These are phyloP conservation scores for Triticum urartu DNA, from an alignment of 176 grass and related monocot species.

Conservation along the genomic window DNA sequence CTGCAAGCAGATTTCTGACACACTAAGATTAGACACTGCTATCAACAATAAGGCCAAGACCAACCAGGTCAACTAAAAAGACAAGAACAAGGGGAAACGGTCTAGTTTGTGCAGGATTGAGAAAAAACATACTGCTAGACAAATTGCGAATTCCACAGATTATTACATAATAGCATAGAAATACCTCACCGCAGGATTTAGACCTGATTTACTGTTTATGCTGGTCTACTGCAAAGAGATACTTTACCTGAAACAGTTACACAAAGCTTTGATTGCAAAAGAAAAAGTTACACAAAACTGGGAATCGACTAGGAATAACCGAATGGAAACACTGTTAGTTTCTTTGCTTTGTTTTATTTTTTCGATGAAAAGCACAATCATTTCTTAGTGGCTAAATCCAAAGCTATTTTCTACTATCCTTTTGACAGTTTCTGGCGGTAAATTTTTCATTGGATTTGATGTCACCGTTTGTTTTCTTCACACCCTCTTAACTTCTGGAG, in stretches of 20 bases:
- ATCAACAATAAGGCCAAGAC: no score
- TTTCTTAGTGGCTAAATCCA: not conserved
- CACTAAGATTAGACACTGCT: no score
- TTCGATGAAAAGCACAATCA: not conserved
- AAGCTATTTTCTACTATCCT: not conserved
- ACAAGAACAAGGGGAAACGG: no score
- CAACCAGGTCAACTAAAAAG: no score
- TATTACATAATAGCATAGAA: not conserved
- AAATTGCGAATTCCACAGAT: no score
- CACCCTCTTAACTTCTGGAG: not conserved
- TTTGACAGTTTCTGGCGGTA: not conserved
- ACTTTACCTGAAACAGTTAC: no score
- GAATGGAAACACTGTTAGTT: not conserved
- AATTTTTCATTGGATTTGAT: not conserved
- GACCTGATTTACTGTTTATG: not conserved
- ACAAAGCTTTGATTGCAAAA: no score
- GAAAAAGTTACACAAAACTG: not conserved
- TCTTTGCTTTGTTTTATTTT: not conserved
- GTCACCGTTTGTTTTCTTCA: slow-evolving; percentile 12
- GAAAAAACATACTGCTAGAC: no score
- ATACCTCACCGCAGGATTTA: not conserved
- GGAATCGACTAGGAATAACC: not conserved
- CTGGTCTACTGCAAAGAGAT: no score
- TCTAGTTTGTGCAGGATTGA: no score
- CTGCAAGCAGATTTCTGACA: no score